Conservation (phyloP, 345 rosid genomes). For the Eucalyptus erythrocorys region DNA sequence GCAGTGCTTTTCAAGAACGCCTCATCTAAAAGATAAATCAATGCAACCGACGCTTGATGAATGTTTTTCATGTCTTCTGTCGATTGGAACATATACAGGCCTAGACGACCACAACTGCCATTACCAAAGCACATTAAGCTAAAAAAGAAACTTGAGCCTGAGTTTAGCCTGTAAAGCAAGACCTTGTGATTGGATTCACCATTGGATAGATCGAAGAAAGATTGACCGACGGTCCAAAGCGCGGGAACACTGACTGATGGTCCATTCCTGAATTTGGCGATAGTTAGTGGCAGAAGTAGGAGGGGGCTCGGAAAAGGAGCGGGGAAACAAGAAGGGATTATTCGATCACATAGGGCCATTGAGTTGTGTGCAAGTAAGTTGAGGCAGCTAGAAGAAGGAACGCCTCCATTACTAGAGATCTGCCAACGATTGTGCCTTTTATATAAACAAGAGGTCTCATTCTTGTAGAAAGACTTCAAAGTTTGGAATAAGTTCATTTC, state of each 20-base stretch:
- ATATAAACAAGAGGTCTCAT: no score
- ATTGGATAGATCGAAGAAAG: neutral
- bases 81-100: neutral
- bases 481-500: no score
- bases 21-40: fast-evolving
- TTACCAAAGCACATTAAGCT: fast-evolving
- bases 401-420: no score
- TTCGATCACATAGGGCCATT: no score
- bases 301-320: neutral
- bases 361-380: no score
- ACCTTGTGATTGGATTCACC: fast-evolving
- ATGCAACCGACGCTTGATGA: fast-evolving
- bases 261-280: neutral
- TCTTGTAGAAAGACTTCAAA: no score
- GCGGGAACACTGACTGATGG: neutral
- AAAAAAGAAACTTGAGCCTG: neutral
- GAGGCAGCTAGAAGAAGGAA: no score
- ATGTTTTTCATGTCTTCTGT: neutral
- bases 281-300: neutral
- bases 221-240: neutral
- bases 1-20: neutral
- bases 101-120: fast-evolving
- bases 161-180: neutral
- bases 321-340: no score
- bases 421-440: no score